Conservation (phyloP, 805 yeast species). For the Kluyveromyces siamensis region DNA sequence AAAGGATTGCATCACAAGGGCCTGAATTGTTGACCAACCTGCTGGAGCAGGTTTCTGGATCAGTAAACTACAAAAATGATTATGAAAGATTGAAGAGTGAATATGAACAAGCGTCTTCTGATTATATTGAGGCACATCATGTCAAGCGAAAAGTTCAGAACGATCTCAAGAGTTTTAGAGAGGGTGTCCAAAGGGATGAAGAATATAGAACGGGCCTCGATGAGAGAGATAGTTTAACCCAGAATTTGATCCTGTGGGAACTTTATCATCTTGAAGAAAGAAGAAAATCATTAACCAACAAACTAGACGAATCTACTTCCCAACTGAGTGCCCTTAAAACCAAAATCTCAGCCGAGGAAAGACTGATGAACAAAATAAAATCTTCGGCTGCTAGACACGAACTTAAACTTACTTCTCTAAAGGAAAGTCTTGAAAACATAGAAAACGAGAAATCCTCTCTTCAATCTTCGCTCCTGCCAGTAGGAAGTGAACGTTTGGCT, state of each 20-base stretch:
- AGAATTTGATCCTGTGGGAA: conserved; percentile 49
- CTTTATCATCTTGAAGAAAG: conserved; percentile 49
- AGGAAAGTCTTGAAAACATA: conserved; percentile 30
- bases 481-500: conserved; percentile 47
- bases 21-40: conserved; percentile 63
- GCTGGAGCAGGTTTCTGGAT: conserved; percentile 79
- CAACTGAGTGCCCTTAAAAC: conserved; percentile 27
- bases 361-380: conserved; percentile 30
- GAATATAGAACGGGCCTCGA: conserved; percentile 47
- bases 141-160: conserved; percentile 60
- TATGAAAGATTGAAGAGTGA: conserved; percentile 58
- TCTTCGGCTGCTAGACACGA: conserved; percentile 40
- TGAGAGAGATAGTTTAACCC: conserved; percentile 40
- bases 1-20: conserved; percentile 81
- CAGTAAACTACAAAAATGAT: conserved; percentile 54
- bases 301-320: conserved; percentile 19
- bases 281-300: conserved; percentile 17
- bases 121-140: conserved; percentile 54
- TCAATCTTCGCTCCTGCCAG: conserved; percentile 47
- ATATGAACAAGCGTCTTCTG: conserved; percentile 55
- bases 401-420: conserved; percentile 34
- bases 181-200: conserved; percentile 65
- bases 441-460: conserved; percentile 34
- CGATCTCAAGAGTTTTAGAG: conserved; percentile 71
- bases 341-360: conserved; percentile 30